Evolutionary conservation across 2,329 filamentous ascomycete genomes (phyloP).

Genomic region (Setomelanomma holmii): DNA sequence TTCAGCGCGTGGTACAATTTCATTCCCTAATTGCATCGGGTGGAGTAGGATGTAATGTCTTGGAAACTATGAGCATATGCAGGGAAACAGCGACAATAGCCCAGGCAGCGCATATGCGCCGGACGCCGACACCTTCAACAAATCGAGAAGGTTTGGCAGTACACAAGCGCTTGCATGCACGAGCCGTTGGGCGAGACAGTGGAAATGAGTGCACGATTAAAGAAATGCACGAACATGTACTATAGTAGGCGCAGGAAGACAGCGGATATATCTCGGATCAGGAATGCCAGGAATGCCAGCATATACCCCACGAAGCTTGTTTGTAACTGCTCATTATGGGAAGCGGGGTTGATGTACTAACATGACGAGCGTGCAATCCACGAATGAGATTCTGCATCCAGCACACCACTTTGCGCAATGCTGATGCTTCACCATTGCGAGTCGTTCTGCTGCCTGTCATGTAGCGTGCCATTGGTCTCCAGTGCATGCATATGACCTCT

Average conservation of each 20-base stretch:
- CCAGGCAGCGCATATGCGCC: neutral
- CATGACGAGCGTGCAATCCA: constrained; percentile 3
- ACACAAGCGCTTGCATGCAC: neutral
- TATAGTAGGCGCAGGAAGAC: constrained; percentile 3
- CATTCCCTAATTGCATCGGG: constrained; percentile 4
- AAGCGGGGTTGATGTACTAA: neutral
- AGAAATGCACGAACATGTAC: constrained; percentile 11
- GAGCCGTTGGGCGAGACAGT: neutral
- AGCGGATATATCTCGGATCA: constrained; percentile 1
- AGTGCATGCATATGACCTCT: constrained; percentile 15
- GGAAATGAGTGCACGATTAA: neutral
- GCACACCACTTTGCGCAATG: constrained; percentile 4
- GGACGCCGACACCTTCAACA: too few species aligned
- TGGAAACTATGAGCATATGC: constrained; percentile 23
- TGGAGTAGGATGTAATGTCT: constrained; percentile 10
- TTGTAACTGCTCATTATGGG: neutral
- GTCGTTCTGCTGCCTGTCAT: constrained; percentile 7
- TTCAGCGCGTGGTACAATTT: constrained; percentile 5
- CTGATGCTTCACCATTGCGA: neutral
- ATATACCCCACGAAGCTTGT: neutral
- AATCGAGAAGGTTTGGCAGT: too few species aligned
- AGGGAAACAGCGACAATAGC: too few species aligned
- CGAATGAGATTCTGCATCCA: constrained; percentile 2
- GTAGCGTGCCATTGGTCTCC: constrained; percentile 20
- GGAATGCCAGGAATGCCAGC: neutral